Evolutionary conservation across 306 rosid genomes (phyloP).

Genomic region (Quercus dentata): DNA sequence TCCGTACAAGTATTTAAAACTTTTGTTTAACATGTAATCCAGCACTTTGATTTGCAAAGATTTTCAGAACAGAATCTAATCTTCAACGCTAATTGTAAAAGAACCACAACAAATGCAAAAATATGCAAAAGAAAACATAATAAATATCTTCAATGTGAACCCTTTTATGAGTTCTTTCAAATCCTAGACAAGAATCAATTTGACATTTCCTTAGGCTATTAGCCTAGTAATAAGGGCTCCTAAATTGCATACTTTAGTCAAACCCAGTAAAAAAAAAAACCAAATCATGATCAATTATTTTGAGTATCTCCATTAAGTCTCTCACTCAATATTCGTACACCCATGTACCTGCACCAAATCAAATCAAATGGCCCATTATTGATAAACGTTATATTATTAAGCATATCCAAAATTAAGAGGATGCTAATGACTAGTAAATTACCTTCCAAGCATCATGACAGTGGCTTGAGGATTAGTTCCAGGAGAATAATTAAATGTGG

Average conservation of each 20-base stretch:
- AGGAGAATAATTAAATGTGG: conserved; percentile 70
- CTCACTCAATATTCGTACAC: conserved; percentile 52
- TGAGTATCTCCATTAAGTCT: conserved; percentile 22
- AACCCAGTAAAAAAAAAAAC: background rate
- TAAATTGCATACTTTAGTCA: background rate
- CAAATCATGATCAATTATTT: background rate
- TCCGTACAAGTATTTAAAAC: too few species aligned
- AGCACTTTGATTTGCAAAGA: too few species aligned
- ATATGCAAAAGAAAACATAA: background rate
- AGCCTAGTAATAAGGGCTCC: background rate
- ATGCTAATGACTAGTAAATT: background rate
- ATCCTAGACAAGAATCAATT: background rate
- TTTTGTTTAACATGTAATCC: too few species aligned
- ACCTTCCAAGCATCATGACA: conserved; percentile 85
- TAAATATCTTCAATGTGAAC: background rate
- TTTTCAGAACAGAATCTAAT: background rate
- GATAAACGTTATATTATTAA: too few species aligned
- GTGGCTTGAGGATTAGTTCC: conserved; percentile 91
- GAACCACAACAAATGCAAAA: background rate
- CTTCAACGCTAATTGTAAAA: background rate
- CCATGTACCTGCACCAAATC: conserved; percentile 63
- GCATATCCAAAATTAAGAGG: too few species aligned
- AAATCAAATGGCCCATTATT: background rate
- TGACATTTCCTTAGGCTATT: background rate
- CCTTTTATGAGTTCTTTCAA: background rate